phyloP scores from a whole-genome alignment of 257 asterid genomes.

The Petrea volubilis region DNA sequence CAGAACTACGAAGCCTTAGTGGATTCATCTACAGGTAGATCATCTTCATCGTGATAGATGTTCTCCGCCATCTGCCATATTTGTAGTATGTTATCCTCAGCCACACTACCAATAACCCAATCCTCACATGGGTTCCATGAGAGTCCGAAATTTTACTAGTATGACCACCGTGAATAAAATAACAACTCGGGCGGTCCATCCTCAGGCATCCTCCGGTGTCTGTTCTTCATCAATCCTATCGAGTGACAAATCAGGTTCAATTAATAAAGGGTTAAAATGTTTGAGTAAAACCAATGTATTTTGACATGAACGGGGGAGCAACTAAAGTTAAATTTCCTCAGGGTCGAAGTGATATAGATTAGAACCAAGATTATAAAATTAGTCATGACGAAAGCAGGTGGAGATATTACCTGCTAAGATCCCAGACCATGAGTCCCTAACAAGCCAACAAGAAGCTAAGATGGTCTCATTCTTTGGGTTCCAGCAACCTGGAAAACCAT shows the following conservation, averaged over 20 bases:
- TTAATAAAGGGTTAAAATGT: not conserved
- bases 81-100: constrained; percentile 81
- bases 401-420: constrained; percentile 74
- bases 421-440: constrained; percentile 86
- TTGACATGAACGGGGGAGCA: too few species aligned
- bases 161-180: constrained; percentile 79
- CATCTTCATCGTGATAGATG: constrained; percentile 85
- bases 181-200: constrained; percentile 90
- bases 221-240: constrained; percentile 71
- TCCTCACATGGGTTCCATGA: constrained; percentile 88
- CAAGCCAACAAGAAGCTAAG: constrained; percentile 82
- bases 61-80: constrained; percentile 90
- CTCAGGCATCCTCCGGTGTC: constrained; percentile 65
- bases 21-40: constrained; percentile 59
- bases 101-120: constrained; percentile 84
- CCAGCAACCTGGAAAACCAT: constrained; percentile 89
- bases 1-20: constrained; percentile 39
- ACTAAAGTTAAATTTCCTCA: too few species aligned
- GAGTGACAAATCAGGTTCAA: not conserved
- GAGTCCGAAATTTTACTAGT: constrained; percentile 78
- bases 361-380: too few species aligned
- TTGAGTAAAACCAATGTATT: too few species aligned
- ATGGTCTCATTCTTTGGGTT: constrained; percentile 79
- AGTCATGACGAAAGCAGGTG: too few species aligned
- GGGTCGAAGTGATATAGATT: too few species aligned